Base-by-base conservation (phyloP, 768 basidiomycete genomes). In the Russula brevipes region DNA sequence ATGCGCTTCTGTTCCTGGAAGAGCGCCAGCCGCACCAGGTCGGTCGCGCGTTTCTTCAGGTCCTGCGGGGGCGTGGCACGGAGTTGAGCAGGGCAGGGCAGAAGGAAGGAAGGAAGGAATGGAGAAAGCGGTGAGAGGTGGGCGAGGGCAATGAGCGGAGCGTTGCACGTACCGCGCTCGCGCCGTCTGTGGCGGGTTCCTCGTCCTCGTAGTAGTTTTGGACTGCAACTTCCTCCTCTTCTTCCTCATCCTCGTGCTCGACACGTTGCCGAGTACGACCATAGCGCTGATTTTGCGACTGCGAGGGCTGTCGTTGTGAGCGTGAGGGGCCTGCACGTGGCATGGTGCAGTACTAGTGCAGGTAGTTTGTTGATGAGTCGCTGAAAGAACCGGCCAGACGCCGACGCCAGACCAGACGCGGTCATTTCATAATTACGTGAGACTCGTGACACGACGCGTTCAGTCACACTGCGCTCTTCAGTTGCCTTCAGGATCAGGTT, bases 21-120 rank as follows among this genome's bases (percentile, higher is more conserved):
- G 46, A 98, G 77, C 2, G 92, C 91, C 30, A 92, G 79, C 17
- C 93, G 82, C 10, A 89, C 89, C 38, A 96, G 80, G 55, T 86
- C 84, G 54, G 81, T 79, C 0, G 88, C 88, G 72, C 83, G 85
- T 55, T 82, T 80, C n/a, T 78, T 76, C 30, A 85, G 69, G 19
- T 87, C 84, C 91, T 94, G 51, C 31, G 24, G 24, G 24, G 24
- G 24, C 24, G 24, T n/a, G 4, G 5, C 10, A 9, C 19, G 19
- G 8, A 24, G 36, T 24, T 12, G 11, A 24, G 36, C 4, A 10
- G 4, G n/a, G 35, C 24, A 19, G 59, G 24, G 38, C 31, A 9
- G 33, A 4, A 12, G n/a, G 5, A 3, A 11, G 17, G 31, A 24
- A 24, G 24, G 24, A 24, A 24, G 1, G 24, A 24, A 24, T 24